These are phyloP conservation scores for Thermochaetoides dissita DNA, from an alignment of 2,329 filamentous ascomycete genomes.

Conservation along the genomic window DNA sequence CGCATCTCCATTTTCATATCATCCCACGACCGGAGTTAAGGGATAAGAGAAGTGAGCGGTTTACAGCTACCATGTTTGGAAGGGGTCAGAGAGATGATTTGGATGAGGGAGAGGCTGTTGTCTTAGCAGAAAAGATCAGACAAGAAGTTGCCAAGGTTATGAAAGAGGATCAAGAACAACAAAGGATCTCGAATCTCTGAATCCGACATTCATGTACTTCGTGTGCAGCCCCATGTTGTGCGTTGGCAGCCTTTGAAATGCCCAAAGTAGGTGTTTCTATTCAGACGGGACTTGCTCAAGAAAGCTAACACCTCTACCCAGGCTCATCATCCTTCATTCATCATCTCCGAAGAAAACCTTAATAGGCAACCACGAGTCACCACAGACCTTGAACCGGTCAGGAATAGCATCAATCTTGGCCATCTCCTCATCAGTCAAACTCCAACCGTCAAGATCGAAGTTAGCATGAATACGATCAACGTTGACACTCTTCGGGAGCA, in stretches of 20 bases:
- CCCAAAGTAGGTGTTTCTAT: no score
- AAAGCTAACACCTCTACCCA: no score
- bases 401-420: conserved; percentile 51
- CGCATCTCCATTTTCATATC: conserved; percentile 88
- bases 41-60: conserved; percentile 46
- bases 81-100: conserved; percentile 57
- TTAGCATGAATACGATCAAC: conserved; percentile 61
- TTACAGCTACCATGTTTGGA: conserved; percentile 64
- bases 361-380: conserved; percentile 58
- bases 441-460: conserved; percentile 61
- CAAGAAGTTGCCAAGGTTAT: conserved; percentile 34
- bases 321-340: conserved; percentile 32
- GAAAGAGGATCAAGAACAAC: conserved; percentile 22
- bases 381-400: conserved; percentile 73
- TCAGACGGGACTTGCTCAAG: no score
- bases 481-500: conserved; percentile 76
- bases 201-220: no score
- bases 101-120: conserved; percentile 58
- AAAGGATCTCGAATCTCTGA: conserved; percentile 17
- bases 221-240: no score
- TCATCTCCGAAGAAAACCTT: conserved; percentile 77
- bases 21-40: conserved; percentile 67
- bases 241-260: no score
- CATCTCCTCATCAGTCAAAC: conserved; percentile 59
- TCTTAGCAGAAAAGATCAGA: conserved; percentile 42